phyloP scores from a whole-genome alignment of 1,139 yeast species.

The Torulaspora globosa region DNA sequence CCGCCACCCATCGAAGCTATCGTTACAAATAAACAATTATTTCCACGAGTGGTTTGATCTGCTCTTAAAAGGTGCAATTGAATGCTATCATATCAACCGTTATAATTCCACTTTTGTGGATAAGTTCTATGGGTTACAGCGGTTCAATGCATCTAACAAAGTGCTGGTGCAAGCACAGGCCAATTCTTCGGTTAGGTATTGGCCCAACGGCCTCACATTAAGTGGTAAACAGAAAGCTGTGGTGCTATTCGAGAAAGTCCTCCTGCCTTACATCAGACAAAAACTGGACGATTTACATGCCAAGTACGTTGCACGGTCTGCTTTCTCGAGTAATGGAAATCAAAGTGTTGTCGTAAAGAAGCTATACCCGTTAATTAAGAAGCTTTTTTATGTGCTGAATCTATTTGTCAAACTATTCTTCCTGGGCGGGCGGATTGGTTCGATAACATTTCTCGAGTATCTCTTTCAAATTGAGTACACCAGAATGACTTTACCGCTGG shows the following conservation, averaged over 20 bases:
- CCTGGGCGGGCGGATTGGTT: conserved; percentile 61
- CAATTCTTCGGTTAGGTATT: conserved; percentile 11
- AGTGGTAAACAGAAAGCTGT: conserved; percentile 52
- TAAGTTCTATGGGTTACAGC: conserved; percentile 83
- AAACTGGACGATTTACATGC: conserved; percentile 68
- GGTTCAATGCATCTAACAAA: conserved; percentile 45
- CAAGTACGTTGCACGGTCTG: conserved; percentile 53
- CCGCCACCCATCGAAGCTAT: conserved; percentile 65
- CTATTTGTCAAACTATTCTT: conserved; percentile 62
- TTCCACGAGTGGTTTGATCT: conserved; percentile 65
- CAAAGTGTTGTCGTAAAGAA: conserved; percentile 39
- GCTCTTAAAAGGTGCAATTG: conserved; percentile 59
- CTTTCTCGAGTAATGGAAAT: conserved; percentile 47
- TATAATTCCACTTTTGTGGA: conserved; percentile 92
- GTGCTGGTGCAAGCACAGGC: conserved; percentile 28
- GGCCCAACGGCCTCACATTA: conserved; percentile 43
- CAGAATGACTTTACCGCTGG: conserved; percentile 56
- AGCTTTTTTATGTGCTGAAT: conserved; percentile 48
- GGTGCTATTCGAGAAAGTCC: conserved; percentile 60
- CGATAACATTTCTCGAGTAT: conserved; percentile 61
- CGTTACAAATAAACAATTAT: conserved; percentile 60
- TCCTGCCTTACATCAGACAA: conserved; percentile 63
- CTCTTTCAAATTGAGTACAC: conserved; percentile 65
- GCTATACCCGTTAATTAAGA: conserved; percentile 56
- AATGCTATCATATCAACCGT: conserved; percentile 62